Evolutionary conservation across 306 rosid species (phyloP).

Genomic region (Lathyrus tuberosus): DNA sequence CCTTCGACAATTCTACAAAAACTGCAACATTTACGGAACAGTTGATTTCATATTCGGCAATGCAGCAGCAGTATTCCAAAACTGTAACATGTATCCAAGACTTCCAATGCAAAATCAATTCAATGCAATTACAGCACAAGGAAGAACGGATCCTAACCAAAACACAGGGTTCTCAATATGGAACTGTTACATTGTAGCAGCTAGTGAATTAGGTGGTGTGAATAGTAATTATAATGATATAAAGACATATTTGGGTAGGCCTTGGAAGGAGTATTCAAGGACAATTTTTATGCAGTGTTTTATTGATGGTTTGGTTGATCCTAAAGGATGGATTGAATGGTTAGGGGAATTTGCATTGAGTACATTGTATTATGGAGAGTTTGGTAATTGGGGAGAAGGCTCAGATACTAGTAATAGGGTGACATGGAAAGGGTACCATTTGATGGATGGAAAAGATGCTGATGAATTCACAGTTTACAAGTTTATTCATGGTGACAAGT

Average conservation of each 20-base stretch:
- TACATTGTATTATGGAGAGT: slow-evolving; percentile 64
- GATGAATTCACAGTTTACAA: slow-evolving; percentile 44
- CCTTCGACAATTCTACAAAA: slow-evolving; percentile 57
- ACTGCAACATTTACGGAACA: slow-evolving; percentile 61
- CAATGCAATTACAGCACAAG: slow-evolving; percentile 64
- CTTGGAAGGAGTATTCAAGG: slow-evolving; percentile 65
- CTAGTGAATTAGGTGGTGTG: slow-evolving; percentile 37
- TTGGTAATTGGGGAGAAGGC: slow-evolving; percentile 53
- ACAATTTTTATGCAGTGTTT: slow-evolving; percentile 53
- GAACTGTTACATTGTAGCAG: slow-evolving; percentile 44
- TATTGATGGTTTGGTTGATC: slow-evolving; percentile 53
- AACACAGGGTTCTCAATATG: slow-evolving; percentile 59
- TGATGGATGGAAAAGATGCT: slow-evolving; percentile 30
- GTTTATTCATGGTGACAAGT: slow-evolving; percentile 51
- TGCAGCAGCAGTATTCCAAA: slow-evolving; percentile 55
- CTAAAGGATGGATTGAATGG: slow-evolving; percentile 68
- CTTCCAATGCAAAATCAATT: slow-evolving; percentile 54
- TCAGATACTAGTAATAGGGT: slow-evolving; percentile 47
- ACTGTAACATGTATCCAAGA: slow-evolving; percentile 49
- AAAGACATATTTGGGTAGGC: slow-evolving; percentile 55
- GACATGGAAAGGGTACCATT: slow-evolving; percentile 56
- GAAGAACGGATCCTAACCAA: slow-evolving; percentile 56
- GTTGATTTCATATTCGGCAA: slow-evolving; percentile 69
- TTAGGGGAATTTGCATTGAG: slow-evolving; percentile 48
- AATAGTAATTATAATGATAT: slow-evolving; percentile 6